These are phyloP conservation scores for Penicillium mononematosum DNA, from an alignment of 495 filamentous ascomycete genomes.

Conservation along the genomic window DNA sequence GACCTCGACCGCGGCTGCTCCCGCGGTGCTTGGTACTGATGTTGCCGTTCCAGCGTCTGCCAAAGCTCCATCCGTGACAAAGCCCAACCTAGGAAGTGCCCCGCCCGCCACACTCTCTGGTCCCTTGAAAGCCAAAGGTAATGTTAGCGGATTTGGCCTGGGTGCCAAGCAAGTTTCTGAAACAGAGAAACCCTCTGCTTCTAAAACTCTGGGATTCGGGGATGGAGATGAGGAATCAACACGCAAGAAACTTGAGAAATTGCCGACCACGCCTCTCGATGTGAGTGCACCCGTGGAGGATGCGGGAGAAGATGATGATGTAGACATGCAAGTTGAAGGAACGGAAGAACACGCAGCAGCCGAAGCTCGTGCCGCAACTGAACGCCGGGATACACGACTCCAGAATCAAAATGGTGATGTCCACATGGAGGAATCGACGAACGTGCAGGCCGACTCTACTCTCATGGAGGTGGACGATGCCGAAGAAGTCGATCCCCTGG, in stretches of 20 bases:
- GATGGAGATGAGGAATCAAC: slow-evolving; percentile 87
- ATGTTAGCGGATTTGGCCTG: slow-evolving; percentile 82
- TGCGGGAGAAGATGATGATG: slow-evolving; percentile 68
- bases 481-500: slow-evolving; percentile 86
- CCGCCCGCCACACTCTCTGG: slow-evolving; percentile 44
- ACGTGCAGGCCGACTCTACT: slow-evolving; percentile 27
- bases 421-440: slow-evolving; percentile 46
- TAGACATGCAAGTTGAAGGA: slow-evolving; percentile 69
- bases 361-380: slow-evolving; percentile 75
- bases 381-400: slow-evolving; percentile 68
- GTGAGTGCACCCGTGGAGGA: slow-evolving; percentile 58
- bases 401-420: slow-evolving; percentile 52
- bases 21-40: slow-evolving; percentile 59
- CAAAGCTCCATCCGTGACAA: slow-evolving; percentile 47
- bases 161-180: slow-evolving; percentile 61
- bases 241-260: slow-evolving; percentile 81
- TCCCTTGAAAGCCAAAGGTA: slow-evolving; percentile 59
- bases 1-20: slow-evolving; percentile 26
- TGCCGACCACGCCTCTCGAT: slow-evolving; percentile 71
- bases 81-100: slow-evolving; percentile 43
- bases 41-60: slow-evolving; percentile 57
- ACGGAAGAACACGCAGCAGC: slow-evolving; percentile 86
- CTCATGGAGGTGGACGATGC: slow-evolving; percentile 48
- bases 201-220: slow-evolving; percentile 76
- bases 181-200: slow-evolving; percentile 63